Base-by-base conservation (phyloP, 2,329 filamentous ascomycete genomes). In the Monosporascus ibericus region DNA sequence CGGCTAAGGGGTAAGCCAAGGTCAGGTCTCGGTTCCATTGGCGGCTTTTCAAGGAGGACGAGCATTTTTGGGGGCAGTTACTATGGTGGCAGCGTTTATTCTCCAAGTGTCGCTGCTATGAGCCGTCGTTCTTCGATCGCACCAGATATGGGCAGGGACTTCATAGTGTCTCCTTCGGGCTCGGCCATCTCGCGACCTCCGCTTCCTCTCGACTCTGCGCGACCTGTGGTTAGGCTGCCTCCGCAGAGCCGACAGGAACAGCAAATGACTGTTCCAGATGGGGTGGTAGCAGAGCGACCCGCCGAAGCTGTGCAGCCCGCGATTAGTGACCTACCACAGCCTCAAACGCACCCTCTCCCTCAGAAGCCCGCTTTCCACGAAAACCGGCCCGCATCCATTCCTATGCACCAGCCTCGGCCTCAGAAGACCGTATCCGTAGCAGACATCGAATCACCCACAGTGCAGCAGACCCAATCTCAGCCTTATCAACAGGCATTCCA, bases 381-480 rank as follows among this genome's bases (percentile, higher is more conserved):
- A 64, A 83, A 75, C 59, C 72, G 77, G 44, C 70, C 76, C 5
- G 75, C 68, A 58, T 69, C 73, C 44, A 74, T 81, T 59, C 81
- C 90, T 1, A 96, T 97, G 85, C 90, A 97, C 67, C 94, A 97
- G 68, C 94, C 94, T 52, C 87, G 90, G 49, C 92, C 94, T 8
- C 92, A 97, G 69, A 97, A 97, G 76, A 80, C 91, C 6, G 90
- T 97, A 34, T 96, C 92, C 9, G 85, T 97, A 53, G 89, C 90
- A 52, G 91, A 90, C 63, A 96, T 97, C 60, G 94, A 97, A 69
- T 88, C 88, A 7, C 90, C 92, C 4, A 84, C 82, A 5, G 78
- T 73, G 61, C 66, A 70, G 53, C 70, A 68, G 49, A 75, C 75
- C 62, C 77, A 60, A 73, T 84, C 71, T 40, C 64, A 68, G 39